phyloP scores from a whole-genome alignment of 176 grass and related monocot genomes.

The Carex parvula region DNA sequence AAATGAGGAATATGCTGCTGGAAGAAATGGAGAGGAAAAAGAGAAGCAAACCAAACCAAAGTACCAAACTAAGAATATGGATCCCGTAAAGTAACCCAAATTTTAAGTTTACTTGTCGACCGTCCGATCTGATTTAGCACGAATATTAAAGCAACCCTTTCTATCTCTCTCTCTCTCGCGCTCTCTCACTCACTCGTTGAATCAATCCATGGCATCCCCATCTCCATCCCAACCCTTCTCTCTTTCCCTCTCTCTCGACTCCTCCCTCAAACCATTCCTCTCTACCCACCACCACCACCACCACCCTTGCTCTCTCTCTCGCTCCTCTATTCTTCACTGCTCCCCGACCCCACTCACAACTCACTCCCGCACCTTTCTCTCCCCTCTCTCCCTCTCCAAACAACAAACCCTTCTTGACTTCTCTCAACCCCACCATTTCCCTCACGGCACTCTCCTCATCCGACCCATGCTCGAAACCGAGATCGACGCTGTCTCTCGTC shows the following conservation, averaged over 20 bases:
- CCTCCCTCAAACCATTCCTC: neutral
- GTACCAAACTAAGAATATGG: too few relatives aligned
- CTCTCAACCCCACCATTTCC: conserved; percentile 44
- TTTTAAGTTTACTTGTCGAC: too few relatives aligned
- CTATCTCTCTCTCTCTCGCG: too few relatives aligned
- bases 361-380: conserved; percentile 36
- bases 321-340: neutral
- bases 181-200: too few relatives aligned
- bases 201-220: too few relatives aligned
- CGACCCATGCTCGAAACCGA: conserved; percentile 47
- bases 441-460: conserved; percentile 51
- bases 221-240: neutral
- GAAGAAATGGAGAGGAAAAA: conserved; percentile 8
- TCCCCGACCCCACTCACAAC: neutral
- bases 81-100: too few relatives aligned
- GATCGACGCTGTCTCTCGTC: conserved; percentile 43
- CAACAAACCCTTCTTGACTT: conserved; percentile 44
- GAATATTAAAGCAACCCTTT: too few relatives aligned
- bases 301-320: neutral
- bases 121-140: too few relatives aligned
- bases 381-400: conserved; percentile 34
- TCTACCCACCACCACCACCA: neutral
- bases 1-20: conserved; percentile 33
- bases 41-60: too few relatives aligned
- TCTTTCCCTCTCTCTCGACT: neutral